A percentile compares a stretch with the other conserved stretches of the same genome.
Evolutionary conservation across 2,329 filamentous ascomycete species (phyloP).

Genomic region (Paraconiothyrium sp.): DNA sequence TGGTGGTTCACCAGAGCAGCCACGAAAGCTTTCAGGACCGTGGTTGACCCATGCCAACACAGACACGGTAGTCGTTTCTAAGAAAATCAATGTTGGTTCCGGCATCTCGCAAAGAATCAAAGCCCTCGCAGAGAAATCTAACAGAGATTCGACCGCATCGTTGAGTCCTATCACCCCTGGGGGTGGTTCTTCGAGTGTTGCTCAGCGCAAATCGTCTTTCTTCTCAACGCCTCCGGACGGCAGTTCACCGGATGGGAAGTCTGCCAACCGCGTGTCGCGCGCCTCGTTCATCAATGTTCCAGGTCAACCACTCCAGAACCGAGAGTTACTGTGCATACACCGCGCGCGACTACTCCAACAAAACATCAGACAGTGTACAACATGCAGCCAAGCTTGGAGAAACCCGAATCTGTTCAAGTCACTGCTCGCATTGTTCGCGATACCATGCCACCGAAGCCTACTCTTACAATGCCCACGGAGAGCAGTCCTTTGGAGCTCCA

Average conservation of each 20-base stretch:
- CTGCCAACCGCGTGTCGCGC: constrained; percentile 41
- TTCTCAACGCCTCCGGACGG: constrained; percentile 45
- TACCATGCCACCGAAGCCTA: constrained; percentile 48
- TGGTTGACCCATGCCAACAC: constrained; percentile 39
- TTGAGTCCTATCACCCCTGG: constrained; percentile 40
- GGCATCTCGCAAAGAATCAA: constrained; percentile 96
- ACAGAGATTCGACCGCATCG: constrained; percentile 55
- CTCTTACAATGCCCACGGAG: constrained; percentile 57
- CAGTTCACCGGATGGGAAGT: constrained; percentile 36
- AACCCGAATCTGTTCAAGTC: constrained; percentile 84
- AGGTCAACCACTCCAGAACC: constrained; percentile 40
- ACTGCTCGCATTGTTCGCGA: constrained; percentile 84
- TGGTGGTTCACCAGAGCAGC: constrained; percentile 40
- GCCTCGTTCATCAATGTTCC: constrained; percentile 40
- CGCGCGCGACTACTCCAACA: constrained; percentile 30
- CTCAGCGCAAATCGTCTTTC: constrained; percentile 52
- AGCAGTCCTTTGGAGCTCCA: constrained; percentile 62
- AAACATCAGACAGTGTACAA: constrained; percentile 49
- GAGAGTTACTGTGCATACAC: constrained; percentile 30
- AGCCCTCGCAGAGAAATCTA: constrained; percentile 81
- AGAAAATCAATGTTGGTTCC: constrained; percentile 84
- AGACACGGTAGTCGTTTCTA: constrained; percentile 57
- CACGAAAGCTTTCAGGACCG: constrained; percentile 44
- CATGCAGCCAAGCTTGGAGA: constrained; percentile 50
- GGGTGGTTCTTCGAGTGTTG: constrained; percentile 41